Percentiles rank a stretch among this genome's conserved stretches.
Conservation (phyloP, 805 yeast genomes). For the Kockiozyma suomiensis region DNA sequence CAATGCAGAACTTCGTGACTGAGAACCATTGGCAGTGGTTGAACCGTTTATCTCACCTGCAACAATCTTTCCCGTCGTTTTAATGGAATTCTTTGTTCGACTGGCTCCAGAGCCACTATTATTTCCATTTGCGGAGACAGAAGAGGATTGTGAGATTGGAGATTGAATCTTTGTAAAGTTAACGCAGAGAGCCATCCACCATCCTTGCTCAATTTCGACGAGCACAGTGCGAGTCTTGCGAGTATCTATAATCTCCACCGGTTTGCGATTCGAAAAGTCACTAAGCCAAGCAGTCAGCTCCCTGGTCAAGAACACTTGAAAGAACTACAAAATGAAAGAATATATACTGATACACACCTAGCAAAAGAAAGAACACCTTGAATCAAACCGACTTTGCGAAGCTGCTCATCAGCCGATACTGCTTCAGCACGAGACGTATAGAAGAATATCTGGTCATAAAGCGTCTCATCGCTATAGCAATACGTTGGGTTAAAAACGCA, state of each 20-base stretch:
- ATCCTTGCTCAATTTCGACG: slow-evolving; percentile 31
- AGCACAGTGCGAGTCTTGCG: slow-evolving; percentile 32
- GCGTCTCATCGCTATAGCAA: slow-evolving; percentile 27
- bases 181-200: slow-evolving; percentile 33
- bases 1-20: slow-evolving; percentile 9
- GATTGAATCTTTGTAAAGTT: slow-evolving; percentile 30
- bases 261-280: slow-evolving; percentile 29
- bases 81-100: not conserved
- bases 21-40: not conserved
- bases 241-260: slow-evolving; percentile 34
- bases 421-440: slow-evolving; percentile 25
- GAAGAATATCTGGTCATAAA: slow-evolving; percentile 30
- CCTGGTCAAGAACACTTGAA: not conserved
- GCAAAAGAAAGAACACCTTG: slow-evolving; percentile 34
- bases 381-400: slow-evolving; percentile 31
- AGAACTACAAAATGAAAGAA: not conserved
- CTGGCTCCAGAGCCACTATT: not conserved
- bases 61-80: not conserved
- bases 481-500: slow-evolving; percentile 30
- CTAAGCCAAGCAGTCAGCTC: not conserved
- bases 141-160: slow-evolving; percentile 8
- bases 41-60: slow-evolving; percentile 3
- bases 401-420: slow-evolving; percentile 30
- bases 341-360: slow-evolving; percentile 17
- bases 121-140: not conserved